A percentile compares a stretch with the other conserved stretches of the same genome.
These are phyloP conservation scores for Metschnikowia vanudenii DNA, from an alignment of 805 yeast species.

Conservation along the genomic window DNA sequence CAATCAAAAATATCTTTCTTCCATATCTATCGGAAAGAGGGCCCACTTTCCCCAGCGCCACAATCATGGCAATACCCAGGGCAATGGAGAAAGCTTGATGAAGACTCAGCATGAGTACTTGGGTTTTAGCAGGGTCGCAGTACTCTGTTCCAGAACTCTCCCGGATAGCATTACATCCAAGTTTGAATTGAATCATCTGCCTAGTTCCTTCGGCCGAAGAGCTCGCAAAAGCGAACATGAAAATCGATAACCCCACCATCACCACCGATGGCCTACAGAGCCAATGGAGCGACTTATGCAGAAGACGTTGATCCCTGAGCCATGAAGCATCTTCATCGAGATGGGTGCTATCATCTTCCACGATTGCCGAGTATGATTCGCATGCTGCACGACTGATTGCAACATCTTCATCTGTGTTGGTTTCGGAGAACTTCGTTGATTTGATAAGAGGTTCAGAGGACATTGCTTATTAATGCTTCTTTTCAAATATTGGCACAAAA, in stretches of 20 bases:
- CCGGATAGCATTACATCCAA: slow-evolving; percentile 28
- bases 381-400: slow-evolving; percentile 31
- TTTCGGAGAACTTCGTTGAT: slow-evolving; percentile 8
- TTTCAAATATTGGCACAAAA: neutral
- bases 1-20: slow-evolving; percentile 28
- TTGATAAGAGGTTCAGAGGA: slow-evolving; percentile 6
- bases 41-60: slow-evolving; percentile 55
- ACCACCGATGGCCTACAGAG: slow-evolving; percentile 53
- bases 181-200: slow-evolving; percentile 34
- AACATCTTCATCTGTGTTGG: slow-evolving; percentile 12
- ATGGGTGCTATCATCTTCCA: slow-evolving; percentile 33
- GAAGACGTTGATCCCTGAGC: slow-evolving; percentile 47
- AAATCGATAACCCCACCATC: slow-evolving; percentile 45
- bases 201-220: slow-evolving; percentile 40
- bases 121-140: slow-evolving; percentile 36
- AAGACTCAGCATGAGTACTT: slow-evolving; percentile 45
- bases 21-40: slow-evolving; percentile 40
- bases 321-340: slow-evolving; percentile 44
- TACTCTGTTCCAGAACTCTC: slow-evolving; percentile 9
- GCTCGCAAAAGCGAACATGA: slow-evolving; percentile 44
- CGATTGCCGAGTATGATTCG: slow-evolving; percentile 42
- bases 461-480: neutral
- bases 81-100: slow-evolving; percentile 44
- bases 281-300: slow-evolving; percentile 50
- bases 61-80: slow-evolving; percentile 44